Evolutionary conservation across 2,329 filamentous ascomycete species (phyloP).

Genomic region (Dothideomycetidae sp.): DNA sequence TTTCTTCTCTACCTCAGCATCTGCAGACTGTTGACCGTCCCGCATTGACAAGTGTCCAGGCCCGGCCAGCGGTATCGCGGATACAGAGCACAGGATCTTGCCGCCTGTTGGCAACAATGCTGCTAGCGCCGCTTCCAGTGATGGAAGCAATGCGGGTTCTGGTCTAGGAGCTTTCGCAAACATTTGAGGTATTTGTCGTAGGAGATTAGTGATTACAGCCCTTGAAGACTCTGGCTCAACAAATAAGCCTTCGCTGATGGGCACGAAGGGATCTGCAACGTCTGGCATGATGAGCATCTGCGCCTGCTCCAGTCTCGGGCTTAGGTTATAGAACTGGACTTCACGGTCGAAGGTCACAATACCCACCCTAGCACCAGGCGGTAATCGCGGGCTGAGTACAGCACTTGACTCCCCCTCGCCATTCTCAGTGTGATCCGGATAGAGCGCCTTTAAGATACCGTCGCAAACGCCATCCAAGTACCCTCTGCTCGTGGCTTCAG

Average conservation of each 20-base stretch:
- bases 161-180: conserved; percentile 82
- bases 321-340: conserved; percentile 95
- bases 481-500: conserved; percentile 80
- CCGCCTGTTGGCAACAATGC: conserved; percentile 78
- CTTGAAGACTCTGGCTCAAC: conserved; percentile 88
- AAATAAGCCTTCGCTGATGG: conserved; percentile 80
- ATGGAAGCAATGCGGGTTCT: conserved; percentile 74
- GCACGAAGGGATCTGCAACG: conserved; percentile 89
- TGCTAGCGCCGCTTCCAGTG: conserved; percentile 69
- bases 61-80: conserved; percentile 81
- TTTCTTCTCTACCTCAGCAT: conserved; percentile 82
- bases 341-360: conserved; percentile 95
- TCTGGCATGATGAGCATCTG: conserved; percentile 99
- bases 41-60: conserved; percentile 73
- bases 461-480: conserved; percentile 84
- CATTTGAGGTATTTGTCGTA: conserved; percentile 68
- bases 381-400: conserved; percentile 40
- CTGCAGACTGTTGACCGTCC: conserved; percentile 81
- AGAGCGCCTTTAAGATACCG: conserved; percentile 72
- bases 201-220: conserved; percentile 73
- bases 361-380: conserved; percentile 71
- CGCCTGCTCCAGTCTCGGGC: conserved; percentile 62
- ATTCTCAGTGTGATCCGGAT: conserved; percentile 50
- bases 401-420: conserved; percentile 35
- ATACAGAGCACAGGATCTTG: conserved; percentile 78